Evolutionary conservation across 1,284 basidiomycete genomes (phyloP), one percentile per base, ranked within the genome.

Genomic region (Polyporus tsugae): DNA sequence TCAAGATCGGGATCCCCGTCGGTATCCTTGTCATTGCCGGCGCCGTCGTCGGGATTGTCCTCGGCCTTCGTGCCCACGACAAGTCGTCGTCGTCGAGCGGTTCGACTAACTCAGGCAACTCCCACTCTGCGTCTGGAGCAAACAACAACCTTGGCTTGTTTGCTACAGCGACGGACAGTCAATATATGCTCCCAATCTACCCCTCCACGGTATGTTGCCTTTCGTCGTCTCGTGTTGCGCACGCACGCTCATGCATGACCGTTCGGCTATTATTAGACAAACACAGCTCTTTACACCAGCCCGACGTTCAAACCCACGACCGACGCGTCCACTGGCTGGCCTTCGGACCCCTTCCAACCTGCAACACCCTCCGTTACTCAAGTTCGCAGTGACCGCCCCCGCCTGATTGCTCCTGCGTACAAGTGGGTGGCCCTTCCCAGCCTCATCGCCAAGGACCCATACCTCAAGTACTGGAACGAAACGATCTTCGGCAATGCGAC

Each of bases 401-500:
- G 95, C 70, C 86, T 99, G 71, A 93, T 98, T 73, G 97, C 97
- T 19, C 95, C 97, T 13, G 76, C 86, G 17, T 97, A 96, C 86
- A 96, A 96, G 81, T 99, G 98, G 97, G 82, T 88, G 36, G 95
- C 91, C 33, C 87, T 99, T 44, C 90, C 91, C 13, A 76, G 78
- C n/a, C 85, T 97, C 74, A 98, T 99, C 76, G 80, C 85, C 68
- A 89, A 86, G 69, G 94, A 98, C 79, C 91, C 96, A 11, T 98
- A 98, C 82, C 85, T 99, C 72, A 86, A 87, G 69, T 84, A 81
- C 68, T 99, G 97, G 97, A 98, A 99, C 82, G 85, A 87, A 53
- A 94, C 94, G 55, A 98, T 99, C 77, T 95, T 99, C 75, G 86
- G 81, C 70, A 99, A 99, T 80, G 97, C 97, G 9, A 89, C 95